Conservation (phyloP, 148 eudicot genomes). For the Dysphania ambrosioides region DNA sequence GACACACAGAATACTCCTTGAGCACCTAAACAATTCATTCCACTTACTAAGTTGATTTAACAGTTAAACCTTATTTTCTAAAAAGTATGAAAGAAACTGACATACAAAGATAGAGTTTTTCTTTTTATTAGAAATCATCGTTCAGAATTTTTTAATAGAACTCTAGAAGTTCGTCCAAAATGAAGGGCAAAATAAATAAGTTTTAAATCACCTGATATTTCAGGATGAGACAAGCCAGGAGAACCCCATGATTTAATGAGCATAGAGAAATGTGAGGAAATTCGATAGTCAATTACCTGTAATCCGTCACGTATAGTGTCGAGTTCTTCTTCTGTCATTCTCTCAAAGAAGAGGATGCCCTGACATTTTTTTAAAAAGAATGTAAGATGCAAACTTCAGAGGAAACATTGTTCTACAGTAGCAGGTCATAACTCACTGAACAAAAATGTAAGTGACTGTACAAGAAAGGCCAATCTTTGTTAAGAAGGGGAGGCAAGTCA, state of each 20-base stretch:
- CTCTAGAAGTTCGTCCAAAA: no score
- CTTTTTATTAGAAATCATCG: no score
- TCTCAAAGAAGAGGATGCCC: slow-evolving; percentile 93
- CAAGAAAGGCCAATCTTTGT: not conserved
- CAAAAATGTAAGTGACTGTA: not conserved
- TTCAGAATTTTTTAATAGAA: not conserved
- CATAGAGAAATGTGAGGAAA: not conserved
- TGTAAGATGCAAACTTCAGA: not conserved
- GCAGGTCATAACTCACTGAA: not conserved
- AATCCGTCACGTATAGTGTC: slow-evolving; percentile 63
- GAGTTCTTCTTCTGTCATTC: slow-evolving; percentile 80
- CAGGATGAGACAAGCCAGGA: not conserved
- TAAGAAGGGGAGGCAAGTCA: not conserved
- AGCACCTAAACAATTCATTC: not conserved
- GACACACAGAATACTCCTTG: not conserved
- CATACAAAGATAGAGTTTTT: no score
- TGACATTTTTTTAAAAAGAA: slow-evolving; percentile 33
- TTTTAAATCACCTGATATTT: not conserved
- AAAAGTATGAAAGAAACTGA: not conserved
- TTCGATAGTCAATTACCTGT: slow-evolving; percentile 45
- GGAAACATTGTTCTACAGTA: not conserved
- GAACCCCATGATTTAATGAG: not conserved
- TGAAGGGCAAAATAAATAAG: no score
- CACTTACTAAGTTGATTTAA: not conserved
- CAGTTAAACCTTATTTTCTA: not conserved